Base-by-base conservation (phyloP, 139 green algal species). In the Tetradesmus obliquus region DNA sequence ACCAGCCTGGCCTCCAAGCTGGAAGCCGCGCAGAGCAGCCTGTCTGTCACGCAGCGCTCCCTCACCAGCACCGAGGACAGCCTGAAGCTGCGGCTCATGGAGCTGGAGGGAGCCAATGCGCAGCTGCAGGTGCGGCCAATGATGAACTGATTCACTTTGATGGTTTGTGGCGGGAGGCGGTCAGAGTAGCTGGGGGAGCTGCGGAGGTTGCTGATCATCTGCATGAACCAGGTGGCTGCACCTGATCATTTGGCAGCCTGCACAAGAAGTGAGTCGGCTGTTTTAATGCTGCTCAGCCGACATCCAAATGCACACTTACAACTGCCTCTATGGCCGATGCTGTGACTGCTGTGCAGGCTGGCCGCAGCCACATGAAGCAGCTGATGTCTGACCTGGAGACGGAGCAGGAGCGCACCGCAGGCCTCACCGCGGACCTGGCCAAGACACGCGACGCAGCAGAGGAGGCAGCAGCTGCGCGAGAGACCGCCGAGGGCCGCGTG, bases 61-160 rank as follows among this genome's bases (percentile, higher is more conserved):
- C 13, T 80, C 1, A 32, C 19, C 6, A 20, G n/a, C n/a, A 20
- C 55, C 3, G 82, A 89, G 51, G 82, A 89, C 45, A 58, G 20
- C 10, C 10, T 92, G 62, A 83, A 84, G 53, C 20, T 89, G 82
- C 45, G 74, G 20, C 5, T 13, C 3, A 88, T 88, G 81, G 89
- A 92, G 82, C 89, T 92, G 22, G 89, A 92, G 58, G 89, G 89
- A 12, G 89, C 89, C 8, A 92, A 92, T 69, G 62, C 66, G 24
- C 89, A 92, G 82, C 54, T 92, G 54, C 55, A 92, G 58, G 88
- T 92, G 32, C 22, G 87, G 13, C 10, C 4, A 19, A 24, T 7
- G 6, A 24, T 22, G 17, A 79, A 45, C 32, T 45, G 32, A 45
- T 45, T 45, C 32, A 45, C 32, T 45, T 45, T 45, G 32, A 45